Base-by-base conservation (phyloP, 2,329 filamentous ascomycete species). In the Blastomyces emzantsi region DNA sequence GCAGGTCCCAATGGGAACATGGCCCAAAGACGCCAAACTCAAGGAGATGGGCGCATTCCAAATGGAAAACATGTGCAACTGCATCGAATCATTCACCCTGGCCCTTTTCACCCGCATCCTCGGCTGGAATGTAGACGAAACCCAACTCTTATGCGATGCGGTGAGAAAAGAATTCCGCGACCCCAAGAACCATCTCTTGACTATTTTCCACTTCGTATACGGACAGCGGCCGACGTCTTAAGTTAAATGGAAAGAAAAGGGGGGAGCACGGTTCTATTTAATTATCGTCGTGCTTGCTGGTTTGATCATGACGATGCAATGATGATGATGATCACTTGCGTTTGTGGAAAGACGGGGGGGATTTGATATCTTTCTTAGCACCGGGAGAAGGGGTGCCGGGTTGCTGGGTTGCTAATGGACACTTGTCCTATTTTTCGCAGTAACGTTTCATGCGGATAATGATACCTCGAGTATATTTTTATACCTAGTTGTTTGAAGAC, bases 1-100 rank as follows among this genome's bases (percentile, higher is more conserved):
- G 8, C 30, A 60, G 22, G 17, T 51, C 17, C 71, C 71, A 2
- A 64, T 75, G 17, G 73, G 73, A 4, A 64, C 68, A 8, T 75
- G 73, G 73, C 79, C 80, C 0, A 78, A 76, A 57, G 78, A 81
- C 43, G 72, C 73, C 8, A 74, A 76, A 30, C 75, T 79, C 60
- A 84, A 83, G 69, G 76, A 82, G 61, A 67, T 84, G 1, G 82
- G 81, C 8, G 61, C 66, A 52, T 71, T 67, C 39, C 60, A 69
- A 15, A 65, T 65, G 54, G 58, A 67, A 17, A 65, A 71, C 47
- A 65, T 71, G 58, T 65, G 64, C 39, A 68, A 69, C 58, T 68
- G 68, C 36, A 63, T 73, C 7, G 63, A 68, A 43, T 67, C 68
- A 0, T 69, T 70, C 47, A 69, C 68, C 9, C 62, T 73, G 63